Evolutionary conservation across 2,329 filamentous ascomycete genomes (phyloP).

Genomic region (Claviceps capensis): DNA sequence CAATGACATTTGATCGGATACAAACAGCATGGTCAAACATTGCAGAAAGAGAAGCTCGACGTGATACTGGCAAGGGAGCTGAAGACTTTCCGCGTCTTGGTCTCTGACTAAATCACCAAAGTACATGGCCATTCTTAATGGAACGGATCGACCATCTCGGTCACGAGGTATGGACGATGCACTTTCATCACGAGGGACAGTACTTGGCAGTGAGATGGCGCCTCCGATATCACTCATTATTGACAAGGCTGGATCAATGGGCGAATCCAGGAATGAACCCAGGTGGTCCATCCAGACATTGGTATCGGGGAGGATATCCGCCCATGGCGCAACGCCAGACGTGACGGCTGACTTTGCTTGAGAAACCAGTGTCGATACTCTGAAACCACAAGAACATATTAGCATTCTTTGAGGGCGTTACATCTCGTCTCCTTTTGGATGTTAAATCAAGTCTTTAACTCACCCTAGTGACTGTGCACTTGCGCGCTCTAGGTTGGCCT

Average conservation of each 20-base stretch:
- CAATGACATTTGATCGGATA: constrained; percentile 39
- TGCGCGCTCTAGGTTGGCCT: constrained; percentile 38
- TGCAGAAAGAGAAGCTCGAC: constrained; percentile 39
- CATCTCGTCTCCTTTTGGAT: not conserved
- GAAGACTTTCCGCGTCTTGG: constrained; percentile 23
- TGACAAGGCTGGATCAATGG: constrained; percentile 50
- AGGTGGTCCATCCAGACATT: constrained; percentile 55
- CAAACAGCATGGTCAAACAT: constrained; percentile 35
- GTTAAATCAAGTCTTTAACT: constrained; percentile 11
- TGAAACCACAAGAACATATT: constrained; percentile 9
- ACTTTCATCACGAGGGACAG: not conserved
- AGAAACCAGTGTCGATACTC: constrained; percentile 38
- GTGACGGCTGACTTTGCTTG: constrained; percentile 25
- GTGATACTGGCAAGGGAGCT: constrained; percentile 27
- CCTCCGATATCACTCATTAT: constrained; percentile 63
- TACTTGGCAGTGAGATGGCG: constrained; percentile 43
- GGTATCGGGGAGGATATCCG: constrained; percentile 48
- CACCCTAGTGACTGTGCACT: constrained; percentile 36
- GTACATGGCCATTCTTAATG: constrained; percentile 65
- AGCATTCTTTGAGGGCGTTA: not conserved
- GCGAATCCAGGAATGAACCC: constrained; percentile 32
- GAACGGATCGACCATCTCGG: constrained; percentile 53
- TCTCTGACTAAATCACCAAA: constrained; percentile 45
- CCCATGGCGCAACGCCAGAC: constrained; percentile 13
- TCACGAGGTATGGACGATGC: constrained; percentile 38